These are phyloP conservation scores for Hirschfeldia incana DNA, from an alignment of 345 rosid genomes.

Conservation along the genomic window DNA sequence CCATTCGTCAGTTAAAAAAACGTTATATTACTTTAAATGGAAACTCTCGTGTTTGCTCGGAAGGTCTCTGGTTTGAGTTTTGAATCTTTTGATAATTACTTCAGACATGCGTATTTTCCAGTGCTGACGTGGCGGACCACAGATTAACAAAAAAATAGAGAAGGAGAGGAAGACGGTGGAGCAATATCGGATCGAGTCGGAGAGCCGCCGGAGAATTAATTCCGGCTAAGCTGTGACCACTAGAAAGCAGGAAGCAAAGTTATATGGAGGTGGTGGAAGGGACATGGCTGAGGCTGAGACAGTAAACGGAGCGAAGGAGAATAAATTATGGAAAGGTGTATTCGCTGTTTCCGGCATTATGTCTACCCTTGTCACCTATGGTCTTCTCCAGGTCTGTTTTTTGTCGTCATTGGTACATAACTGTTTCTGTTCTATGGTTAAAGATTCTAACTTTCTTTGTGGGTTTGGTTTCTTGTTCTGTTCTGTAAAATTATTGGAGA, in stretches of 20 bases:
- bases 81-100: no score
- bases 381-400: slow-evolving; percentile 68
- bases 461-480: not conserved
- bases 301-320: slow-evolving; percentile 41
- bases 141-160: not conserved
- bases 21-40: no score
- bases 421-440: not conserved
- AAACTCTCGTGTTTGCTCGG: no score
- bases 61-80: no score
- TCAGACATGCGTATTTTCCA: not conserved
- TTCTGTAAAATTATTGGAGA: slow-evolving; percentile 42
- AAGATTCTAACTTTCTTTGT: not conserved
- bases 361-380: slow-evolving; percentile 91
- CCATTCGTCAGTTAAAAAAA: no score
- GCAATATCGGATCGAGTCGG: slow-evolving; percentile 17
- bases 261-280: slow-evolving; percentile 25
- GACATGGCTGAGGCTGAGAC: slow-evolving; percentile 10
- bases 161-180: slow-evolving; percentile 5
- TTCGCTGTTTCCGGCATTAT: slow-evolving; percentile 86
- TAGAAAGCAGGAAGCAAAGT: no score
- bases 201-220: slow-evolving; percentile 13
- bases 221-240: not conserved
- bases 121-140: slow-evolving; percentile 29
- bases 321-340: slow-evolving; percentile 67
- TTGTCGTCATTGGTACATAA: not conserved